Base-by-base conservation (phyloP, 1,139 yeast species). In the Casaregolazyma lundiana region DNA sequence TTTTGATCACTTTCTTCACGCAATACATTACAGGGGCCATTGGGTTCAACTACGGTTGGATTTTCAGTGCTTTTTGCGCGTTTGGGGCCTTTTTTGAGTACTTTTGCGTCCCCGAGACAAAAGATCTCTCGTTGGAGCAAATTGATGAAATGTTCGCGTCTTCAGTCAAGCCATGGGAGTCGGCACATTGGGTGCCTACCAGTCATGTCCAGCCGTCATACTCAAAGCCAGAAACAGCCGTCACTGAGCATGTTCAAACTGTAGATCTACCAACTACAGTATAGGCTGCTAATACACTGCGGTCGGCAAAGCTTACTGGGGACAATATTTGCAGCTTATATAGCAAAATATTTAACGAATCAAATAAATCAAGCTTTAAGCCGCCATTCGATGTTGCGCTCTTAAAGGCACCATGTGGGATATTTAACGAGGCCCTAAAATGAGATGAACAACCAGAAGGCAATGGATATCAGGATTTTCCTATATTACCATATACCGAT, bases 101-200 rank as follows among this genome's bases (percentile, higher is more conserved):
- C 71, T 78, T 81, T 66, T 72, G 74, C 54, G 81, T 84, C 46
- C 81, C 80, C 55, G 89, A 83, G 65, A 84, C 94, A 26, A 81
- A 80, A 66, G 90, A 90, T 22, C 69, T 83, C 48, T 73, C 84
- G 11, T 71, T 85, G 62, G 95, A 85, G 65, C 86, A 84, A 56
- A 84, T 60, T 46, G 56, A 49, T 39, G 60, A 63, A 44, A 68
- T 70, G 41, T 72, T 73, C 57, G 66, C 49, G 47, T 51, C 63
- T 51, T 49, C 60, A 32, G 60, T 64, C 34, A 50, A 53, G 42
- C 64, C 70, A 8, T 58, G 65, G 62, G 46, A 60, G 37, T 65
- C 69, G 1, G 43, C 42, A 11, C 46, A 41, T 30, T 50, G 52
- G 52, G 47, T 41, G 5, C 51, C 49, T 37, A 15, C 38, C 11